Conservation (phyloP, 768 basidiomycete species). For the Nidularia pulvinata region DNA sequence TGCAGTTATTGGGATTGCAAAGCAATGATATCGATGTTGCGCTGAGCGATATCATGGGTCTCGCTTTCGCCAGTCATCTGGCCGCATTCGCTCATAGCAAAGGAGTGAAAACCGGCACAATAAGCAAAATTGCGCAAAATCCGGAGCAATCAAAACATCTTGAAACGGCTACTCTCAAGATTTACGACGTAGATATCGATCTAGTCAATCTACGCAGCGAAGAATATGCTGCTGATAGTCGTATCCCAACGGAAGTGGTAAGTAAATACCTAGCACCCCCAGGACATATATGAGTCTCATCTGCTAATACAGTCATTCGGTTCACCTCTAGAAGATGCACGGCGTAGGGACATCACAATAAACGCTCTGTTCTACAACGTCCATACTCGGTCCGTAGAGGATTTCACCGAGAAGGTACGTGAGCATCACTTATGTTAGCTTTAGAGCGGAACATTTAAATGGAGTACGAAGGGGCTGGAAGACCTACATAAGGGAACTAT, state of each 20-base stretch:
- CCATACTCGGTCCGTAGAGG: conserved; percentile 83
- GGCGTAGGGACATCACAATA: conserved; percentile 91
- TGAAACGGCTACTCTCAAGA: conserved; percentile 86
- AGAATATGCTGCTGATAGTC: conserved; percentile 83
- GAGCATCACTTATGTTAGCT: conserved; percentile 3
- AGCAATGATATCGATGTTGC: conserved; percentile 96
- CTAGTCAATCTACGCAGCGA: conserved; percentile 94
- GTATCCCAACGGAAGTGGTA: conserved; percentile 90
- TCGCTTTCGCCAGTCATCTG: conserved; percentile 83
- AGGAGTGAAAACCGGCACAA: conserved; percentile 50
- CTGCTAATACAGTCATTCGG: conserved; percentile 69
- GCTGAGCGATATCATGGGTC: conserved; percentile 86
- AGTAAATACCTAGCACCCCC: conserved; percentile 19
- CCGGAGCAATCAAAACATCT: conserved; percentile 98
- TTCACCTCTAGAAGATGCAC: conserved; percentile 89
- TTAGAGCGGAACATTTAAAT: too few relatives aligned
- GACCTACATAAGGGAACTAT: conserved; percentile 81
- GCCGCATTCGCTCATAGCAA: conserved; percentile 56
- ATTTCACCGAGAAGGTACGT: conserved; percentile 75
- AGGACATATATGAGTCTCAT: too few relatives aligned
- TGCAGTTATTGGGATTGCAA: conserved; percentile 74
- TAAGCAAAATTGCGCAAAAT: conserved; percentile 89
- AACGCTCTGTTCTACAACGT: conserved; percentile 97
- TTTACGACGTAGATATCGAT: conserved; percentile 85
- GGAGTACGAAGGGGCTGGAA: conserved; percentile 62